phyloP scores from a whole-genome alignment of 768 basidiomycete species.

The Boletus bicolor region DNA sequence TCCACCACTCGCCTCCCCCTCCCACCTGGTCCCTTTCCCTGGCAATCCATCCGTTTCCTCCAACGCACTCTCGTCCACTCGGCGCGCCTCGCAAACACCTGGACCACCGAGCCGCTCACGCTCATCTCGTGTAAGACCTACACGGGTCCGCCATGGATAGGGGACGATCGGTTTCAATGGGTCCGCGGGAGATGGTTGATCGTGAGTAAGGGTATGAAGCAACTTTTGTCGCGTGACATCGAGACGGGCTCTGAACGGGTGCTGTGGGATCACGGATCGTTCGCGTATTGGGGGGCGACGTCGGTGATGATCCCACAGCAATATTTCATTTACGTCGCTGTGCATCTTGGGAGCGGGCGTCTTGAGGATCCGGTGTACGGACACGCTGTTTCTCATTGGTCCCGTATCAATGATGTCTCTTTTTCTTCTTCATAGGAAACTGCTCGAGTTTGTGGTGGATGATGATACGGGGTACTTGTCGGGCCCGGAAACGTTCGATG shows the following conservation, averaged over 20 bases:
- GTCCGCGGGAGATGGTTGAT: conserved; percentile 20
- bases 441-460: conserved; percentile 19
- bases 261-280: conserved; percentile 15
- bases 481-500: conserved; percentile 10
- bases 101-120: conserved; percentile 14
- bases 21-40: conserved; percentile 18
- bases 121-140: conserved; percentile 2
- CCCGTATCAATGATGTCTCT: neutral
- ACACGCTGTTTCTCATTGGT: neutral
- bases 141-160: conserved; percentile 6
- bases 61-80: conserved; percentile 21
- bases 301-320: conserved; percentile 7
- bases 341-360: conserved; percentile 8
- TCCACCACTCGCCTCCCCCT: conserved; percentile 9
- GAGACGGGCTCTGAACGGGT: conserved; percentile 13
- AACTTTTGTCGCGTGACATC: conserved; percentile 10
- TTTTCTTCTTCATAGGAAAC: conserved; percentile 4
- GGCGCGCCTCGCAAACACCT: conserved; percentile 8
- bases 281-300: conserved; percentile 7
- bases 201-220: conserved; percentile 13
- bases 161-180: conserved; percentile 12
- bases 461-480: conserved; percentile 15
- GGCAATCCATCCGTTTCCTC: conserved; percentile 18
- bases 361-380: conserved; percentile 16
- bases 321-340: conserved; percentile 15